These are phyloP conservation scores for Debaryomyces coudertii DNA, from an alignment of 1,139 yeast genomes.

Conservation along the genomic window DNA sequence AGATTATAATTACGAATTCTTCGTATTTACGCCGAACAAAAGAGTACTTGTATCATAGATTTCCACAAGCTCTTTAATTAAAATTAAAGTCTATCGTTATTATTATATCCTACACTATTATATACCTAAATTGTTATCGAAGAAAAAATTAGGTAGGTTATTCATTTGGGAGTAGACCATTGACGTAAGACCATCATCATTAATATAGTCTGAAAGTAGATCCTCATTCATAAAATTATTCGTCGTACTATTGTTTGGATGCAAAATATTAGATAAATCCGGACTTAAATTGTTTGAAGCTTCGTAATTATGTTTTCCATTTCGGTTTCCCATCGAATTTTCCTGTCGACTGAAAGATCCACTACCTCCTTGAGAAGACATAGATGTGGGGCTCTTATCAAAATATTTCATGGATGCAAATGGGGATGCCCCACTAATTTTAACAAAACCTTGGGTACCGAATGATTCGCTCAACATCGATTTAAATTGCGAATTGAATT, in stretches of 20 bases:
- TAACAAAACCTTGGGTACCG: constrained; percentile 15
- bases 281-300: constrained; percentile 15
- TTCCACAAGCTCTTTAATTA: background rate
- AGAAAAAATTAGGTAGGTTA: constrained; percentile 43
- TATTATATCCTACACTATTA: constrained; percentile 10
- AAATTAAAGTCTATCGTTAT: background rate
- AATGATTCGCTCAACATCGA: constrained; percentile 5
- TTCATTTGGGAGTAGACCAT: constrained; percentile 20
- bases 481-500: background rate
- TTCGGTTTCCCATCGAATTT: too few species aligned
- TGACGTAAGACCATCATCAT: constrained; percentile 23
- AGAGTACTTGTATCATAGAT: background rate
- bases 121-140: constrained; percentile 37
- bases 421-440: constrained; percentile 20
- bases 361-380: background rate
- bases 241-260: constrained; percentile 16
- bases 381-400: background rate
- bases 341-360: background rate
- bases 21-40: too few species aligned
- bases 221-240: constrained; percentile 13
- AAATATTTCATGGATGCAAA: constrained; percentile 10
- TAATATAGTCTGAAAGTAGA: constrained; percentile 19
- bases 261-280: constrained; percentile 29
- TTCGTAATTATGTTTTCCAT: background rate
- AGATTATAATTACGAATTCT: too few species aligned